phyloP scores from a whole-genome alignment of 1,139 yeast species.

The Magnusiomyces tetraspermus region DNA sequence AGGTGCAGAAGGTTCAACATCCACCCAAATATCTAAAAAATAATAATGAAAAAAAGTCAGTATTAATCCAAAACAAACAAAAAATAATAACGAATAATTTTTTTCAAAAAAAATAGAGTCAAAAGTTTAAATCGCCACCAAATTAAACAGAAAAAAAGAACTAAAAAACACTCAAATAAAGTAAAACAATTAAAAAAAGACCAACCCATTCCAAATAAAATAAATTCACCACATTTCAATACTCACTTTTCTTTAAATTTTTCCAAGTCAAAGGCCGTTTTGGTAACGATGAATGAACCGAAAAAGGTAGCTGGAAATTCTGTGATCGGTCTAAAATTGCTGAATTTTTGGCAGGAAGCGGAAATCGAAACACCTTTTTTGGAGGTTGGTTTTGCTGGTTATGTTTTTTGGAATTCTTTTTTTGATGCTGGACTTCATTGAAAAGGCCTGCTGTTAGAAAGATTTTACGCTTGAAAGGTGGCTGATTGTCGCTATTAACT shows the following conservation, averaged over 20 bases:
- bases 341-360: conserved; percentile 20
- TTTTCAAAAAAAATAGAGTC: too few relatives aligned
- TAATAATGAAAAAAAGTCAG: neutral
- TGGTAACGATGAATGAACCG: conserved; percentile 25
- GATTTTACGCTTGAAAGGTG: conserved; percentile 3
- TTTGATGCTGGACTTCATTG: conserved; percentile 6
- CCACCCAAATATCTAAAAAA: conserved; percentile 22
- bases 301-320: conserved; percentile 31
- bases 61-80: too few relatives aligned
- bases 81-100: too few relatives aligned
- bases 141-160: too few relatives aligned
- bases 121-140: too few relatives aligned
- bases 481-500: neutral
- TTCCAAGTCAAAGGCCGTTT: conserved; percentile 28
- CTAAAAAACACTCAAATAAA: neutral
- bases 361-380: conserved; percentile 18
- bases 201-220: too few relatives aligned
- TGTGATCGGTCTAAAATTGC: conserved; percentile 12
- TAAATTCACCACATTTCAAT: too few relatives aligned
- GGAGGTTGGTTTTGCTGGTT: too few relatives aligned
- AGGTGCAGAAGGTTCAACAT: conserved; percentile 20
- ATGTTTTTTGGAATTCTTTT: too few relatives aligned
- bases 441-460: conserved; percentile 10
- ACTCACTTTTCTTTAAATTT: conserved; percentile 24
- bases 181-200: too few relatives aligned